Conservation (phyloP, 768 basidiomycete species). For the Russula olivacea region DNA sequence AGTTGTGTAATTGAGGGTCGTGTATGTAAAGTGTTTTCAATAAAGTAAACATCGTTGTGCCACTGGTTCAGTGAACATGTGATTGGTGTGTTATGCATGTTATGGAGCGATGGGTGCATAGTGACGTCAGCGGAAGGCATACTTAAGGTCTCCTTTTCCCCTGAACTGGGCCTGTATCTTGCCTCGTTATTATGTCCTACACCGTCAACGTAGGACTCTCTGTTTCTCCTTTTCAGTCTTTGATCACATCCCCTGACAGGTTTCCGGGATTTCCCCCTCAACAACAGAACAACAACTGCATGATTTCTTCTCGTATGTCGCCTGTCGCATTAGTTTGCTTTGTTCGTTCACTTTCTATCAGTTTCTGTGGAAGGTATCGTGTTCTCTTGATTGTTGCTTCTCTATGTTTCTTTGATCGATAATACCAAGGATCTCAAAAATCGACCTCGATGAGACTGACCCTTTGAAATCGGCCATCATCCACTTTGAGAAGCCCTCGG, state of each 20-base stretch:
- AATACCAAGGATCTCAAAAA: slow-evolving; percentile 52
- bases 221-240: too few species aligned
- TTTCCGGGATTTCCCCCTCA: slow-evolving; percentile 58
- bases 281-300: slow-evolving; percentile 65
- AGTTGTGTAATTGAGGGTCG: background rate
- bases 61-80: background rate
- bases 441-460: slow-evolving; percentile 48
- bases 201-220: slow-evolving; percentile 12
- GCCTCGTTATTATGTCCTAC: slow-evolving; percentile 6
- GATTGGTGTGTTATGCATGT: background rate
- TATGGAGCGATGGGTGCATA: too few species aligned
- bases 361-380: slow-evolving; percentile 82
- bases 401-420: slow-evolving; percentile 10
- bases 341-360: slow-evolving; percentile 28
- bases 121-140: slow-evolving; percentile 3
- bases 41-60: too few species aligned
- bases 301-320: slow-evolving; percentile 74
- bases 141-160: background rate
- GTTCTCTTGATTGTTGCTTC: background rate
- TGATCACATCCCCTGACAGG: slow-evolving; percentile 38
- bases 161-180: background rate
- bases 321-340: slow-evolving; percentile 1
- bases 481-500: slow-evolving; percentile 75
- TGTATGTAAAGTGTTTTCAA: background rate
- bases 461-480: slow-evolving; percentile 55